phyloP scores from a whole-genome alignment of 495 filamentous ascomycete species.

The Cercophora scortea region DNA sequence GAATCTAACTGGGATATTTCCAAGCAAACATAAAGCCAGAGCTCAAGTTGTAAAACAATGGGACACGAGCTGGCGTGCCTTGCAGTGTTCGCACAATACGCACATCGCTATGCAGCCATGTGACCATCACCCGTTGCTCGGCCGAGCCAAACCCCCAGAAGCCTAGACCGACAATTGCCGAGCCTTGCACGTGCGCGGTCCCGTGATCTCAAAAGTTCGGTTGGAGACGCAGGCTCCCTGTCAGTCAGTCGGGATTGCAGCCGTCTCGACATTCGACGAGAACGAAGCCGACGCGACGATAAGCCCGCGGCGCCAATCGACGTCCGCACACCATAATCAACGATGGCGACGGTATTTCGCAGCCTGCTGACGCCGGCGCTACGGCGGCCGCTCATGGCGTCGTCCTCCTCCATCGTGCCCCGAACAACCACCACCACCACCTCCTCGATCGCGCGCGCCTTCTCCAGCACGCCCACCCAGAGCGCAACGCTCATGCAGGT shows the following conservation, averaged over 20 bases:
- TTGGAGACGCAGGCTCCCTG: background rate
- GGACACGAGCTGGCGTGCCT: too few relatives aligned
- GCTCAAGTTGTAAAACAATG: too few relatives aligned
- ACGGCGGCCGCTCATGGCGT: slow-evolving; percentile 9
- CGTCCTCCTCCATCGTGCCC: background rate
- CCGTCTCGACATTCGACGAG: background rate
- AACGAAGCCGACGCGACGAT: background rate
- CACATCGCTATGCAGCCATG: slow-evolving; percentile 8
- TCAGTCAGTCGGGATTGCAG: background rate
- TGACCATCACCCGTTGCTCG: background rate
- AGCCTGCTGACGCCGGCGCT: slow-evolving; percentile 19
- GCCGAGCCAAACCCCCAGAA: too few relatives aligned
- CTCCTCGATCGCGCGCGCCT: slow-evolving; percentile 22
- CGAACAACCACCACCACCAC: background rate
- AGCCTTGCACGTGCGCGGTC: slow-evolving; percentile 8
- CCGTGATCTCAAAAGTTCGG: slow-evolving; percentile 17
- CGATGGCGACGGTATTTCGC: slow-evolving; percentile 22
- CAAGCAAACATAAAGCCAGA: too few relatives aligned
- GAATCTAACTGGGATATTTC: too few relatives aligned
- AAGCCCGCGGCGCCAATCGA: slow-evolving; percentile 4
- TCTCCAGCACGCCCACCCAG: slow-evolving; percentile 42
- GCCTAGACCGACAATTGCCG: slow-evolving; percentile 13
- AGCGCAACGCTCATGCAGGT: slow-evolving; percentile 58
- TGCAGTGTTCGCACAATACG: too few relatives aligned
- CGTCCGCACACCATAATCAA: background rate